phyloP scores from a whole-genome alignment of 1,284 basidiomycete genomes.

The Trametes polyzona region DNA sequence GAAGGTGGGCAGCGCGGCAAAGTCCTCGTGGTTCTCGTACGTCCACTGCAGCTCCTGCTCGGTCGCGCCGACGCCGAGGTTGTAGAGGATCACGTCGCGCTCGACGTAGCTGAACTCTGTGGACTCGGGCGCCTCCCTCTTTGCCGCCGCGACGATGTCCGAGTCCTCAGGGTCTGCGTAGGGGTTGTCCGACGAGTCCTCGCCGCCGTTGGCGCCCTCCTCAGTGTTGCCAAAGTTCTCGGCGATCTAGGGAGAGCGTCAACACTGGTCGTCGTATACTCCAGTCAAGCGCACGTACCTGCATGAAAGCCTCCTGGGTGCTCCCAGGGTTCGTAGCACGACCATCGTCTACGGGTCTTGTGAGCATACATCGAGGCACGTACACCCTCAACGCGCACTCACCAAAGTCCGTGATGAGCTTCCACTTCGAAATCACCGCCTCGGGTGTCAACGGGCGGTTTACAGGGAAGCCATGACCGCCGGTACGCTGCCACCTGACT shows the following conservation, averaged over 20 bases:
- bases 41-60: slow-evolving; percentile 92
- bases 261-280: neutral
- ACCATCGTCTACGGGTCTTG: slow-evolving; percentile 58
- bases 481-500: slow-evolving; percentile 92
- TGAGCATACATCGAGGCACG: neutral
- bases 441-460: slow-evolving; percentile 79
- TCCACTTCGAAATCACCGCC: slow-evolving; percentile 80
- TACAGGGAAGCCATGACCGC: slow-evolving; percentile 87
- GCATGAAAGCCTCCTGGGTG: slow-evolving; percentile 73
- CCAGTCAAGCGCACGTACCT: slow-evolving; percentile 43
- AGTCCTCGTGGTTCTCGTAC: slow-evolving; percentile 89
- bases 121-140: slow-evolving; percentile 62
- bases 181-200: slow-evolving; percentile 42
- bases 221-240: slow-evolving; percentile 79
- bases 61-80: slow-evolving; percentile 94
- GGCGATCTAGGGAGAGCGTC: slow-evolving; percentile 54
- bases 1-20: slow-evolving; percentile 89
- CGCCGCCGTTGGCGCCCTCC: slow-evolving; percentile 33
- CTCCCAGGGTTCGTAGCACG: slow-evolving; percentile 79
- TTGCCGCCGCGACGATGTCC: slow-evolving; percentile 82
- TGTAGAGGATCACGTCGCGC: slow-evolving; percentile 94
- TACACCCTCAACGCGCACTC: slow-evolving; percentile 31
- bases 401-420: slow-evolving; percentile 83
- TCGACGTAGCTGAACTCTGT: slow-evolving; percentile 80
- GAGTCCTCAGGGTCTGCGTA: slow-evolving; percentile 87